A percentile compares a stretch with the other conserved stretches of the same genome.
These are phyloP conservation scores for Dicorynia guianensis DNA, from an alignment of 306 rosid species.

Conservation along the genomic window DNA sequence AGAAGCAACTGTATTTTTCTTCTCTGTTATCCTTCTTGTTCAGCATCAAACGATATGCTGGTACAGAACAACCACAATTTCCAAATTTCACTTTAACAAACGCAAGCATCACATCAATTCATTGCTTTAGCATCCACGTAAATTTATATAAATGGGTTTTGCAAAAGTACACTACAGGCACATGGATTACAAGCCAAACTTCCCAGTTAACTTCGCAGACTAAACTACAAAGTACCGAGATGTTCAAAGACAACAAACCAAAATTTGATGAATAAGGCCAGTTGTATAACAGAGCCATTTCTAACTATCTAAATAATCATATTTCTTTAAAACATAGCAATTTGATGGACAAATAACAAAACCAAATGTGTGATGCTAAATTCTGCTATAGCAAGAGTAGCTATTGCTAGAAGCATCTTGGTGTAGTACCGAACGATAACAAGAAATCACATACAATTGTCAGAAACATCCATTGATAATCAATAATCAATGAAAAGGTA, in stretches of 20 bases:
- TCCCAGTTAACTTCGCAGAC: background rate
- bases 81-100: too few relatives aligned
- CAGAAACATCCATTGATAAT: too few relatives aligned
- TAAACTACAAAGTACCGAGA: background rate
- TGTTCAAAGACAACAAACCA: background rate
- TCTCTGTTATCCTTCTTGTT: too few relatives aligned
- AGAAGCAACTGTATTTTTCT: background rate
- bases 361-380: background rate
- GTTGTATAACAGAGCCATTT: background rate
- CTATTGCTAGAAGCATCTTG: too few relatives aligned
- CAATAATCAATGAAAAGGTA: too few relatives aligned
- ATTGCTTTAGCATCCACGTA: constrained; percentile 22
- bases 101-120: constrained; percentile 24
- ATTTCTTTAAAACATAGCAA: background rate
- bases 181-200: constrained; percentile 20
- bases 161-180: constrained; percentile 43
- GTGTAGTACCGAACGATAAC: too few relatives aligned
- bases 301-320: constrained; percentile 12
- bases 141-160: constrained; percentile 25
- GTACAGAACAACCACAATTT: constrained; percentile 34
- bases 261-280: background rate
- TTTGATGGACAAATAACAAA: background rate
- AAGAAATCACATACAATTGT: too few relatives aligned
- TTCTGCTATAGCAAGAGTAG: background rate
- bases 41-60: background rate